These are phyloP conservation scores for Nakazawaea peltata DNA, from an alignment of 805 yeast genomes.

Conservation along the genomic window DNA sequence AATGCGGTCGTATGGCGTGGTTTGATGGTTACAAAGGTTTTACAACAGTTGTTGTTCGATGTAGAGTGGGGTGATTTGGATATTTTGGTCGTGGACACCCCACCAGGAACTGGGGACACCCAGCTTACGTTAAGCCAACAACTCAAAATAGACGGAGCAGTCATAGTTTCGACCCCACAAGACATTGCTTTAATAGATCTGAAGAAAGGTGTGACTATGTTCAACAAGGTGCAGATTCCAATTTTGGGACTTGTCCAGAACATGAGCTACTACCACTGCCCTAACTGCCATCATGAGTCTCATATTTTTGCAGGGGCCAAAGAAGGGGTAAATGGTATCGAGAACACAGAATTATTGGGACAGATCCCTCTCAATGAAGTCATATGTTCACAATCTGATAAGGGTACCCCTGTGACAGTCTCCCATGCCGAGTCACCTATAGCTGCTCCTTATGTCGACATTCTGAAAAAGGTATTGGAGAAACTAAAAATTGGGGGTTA, in stretches of 20 bases:
- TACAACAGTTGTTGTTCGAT: slow-evolving; percentile 77
- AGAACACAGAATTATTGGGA: slow-evolving; percentile 44
- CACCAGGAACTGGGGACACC: slow-evolving; percentile 89
- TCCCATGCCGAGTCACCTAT: slow-evolving; percentile 27
- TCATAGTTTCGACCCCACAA: slow-evolving; percentile 81
- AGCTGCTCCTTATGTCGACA: slow-evolving; percentile 35
- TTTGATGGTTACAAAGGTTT: slow-evolving; percentile 77
- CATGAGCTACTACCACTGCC: slow-evolving; percentile 73
- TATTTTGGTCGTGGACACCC: slow-evolving; percentile 71
- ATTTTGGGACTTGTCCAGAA: slow-evolving; percentile 72
- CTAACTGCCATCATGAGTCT: slow-evolving; percentile 64
- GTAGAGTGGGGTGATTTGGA: slow-evolving; percentile 70
- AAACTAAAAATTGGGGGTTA: background rate
- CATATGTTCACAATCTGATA: slow-evolving; percentile 55
- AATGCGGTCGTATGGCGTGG: slow-evolving; percentile 84
- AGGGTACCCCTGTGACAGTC: slow-evolving; percentile 56
- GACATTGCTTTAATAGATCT: slow-evolving; percentile 80
- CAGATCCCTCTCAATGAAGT: slow-evolving; percentile 58
- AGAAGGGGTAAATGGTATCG: slow-evolving; percentile 51
- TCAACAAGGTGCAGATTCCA: slow-evolving; percentile 61
- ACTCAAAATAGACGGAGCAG: slow-evolving; percentile 68
- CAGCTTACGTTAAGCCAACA: slow-evolving; percentile 80
- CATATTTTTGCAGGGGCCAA: slow-evolving; percentile 74
- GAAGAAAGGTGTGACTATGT: slow-evolving; percentile 73
- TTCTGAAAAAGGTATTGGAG: slow-evolving; percentile 29